These are phyloP conservation scores for Cylindrodendrum hubeiense DNA, from an alignment of 2,329 filamentous ascomycete species.

Conservation along the genomic window DNA sequence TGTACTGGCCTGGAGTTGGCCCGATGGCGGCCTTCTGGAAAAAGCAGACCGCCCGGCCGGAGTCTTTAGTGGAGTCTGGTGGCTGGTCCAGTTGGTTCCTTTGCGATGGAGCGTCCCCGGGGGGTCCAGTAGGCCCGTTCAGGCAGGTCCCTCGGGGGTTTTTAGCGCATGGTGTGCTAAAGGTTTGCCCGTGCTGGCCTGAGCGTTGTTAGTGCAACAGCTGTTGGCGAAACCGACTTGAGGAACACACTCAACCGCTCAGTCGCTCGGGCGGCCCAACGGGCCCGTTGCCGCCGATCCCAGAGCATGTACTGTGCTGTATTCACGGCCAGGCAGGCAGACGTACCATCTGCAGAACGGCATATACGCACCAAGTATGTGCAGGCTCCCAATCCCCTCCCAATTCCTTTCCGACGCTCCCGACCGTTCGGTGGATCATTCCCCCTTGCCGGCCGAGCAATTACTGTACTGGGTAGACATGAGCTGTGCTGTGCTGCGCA, in stretches of 20 bases:
- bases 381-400: too few relatives aligned
- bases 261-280: neutral
- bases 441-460: neutral
- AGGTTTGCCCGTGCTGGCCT: conserved; percentile 4
- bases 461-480: neutral
- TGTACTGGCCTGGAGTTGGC: neutral
- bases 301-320: too few relatives aligned
- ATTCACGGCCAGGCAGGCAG: too few relatives aligned
- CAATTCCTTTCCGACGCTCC: conserved; percentile 12
- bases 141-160: conserved; percentile 35
- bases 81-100: conserved; percentile 14
- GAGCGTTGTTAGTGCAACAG: neutral
- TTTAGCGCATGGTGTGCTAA: conserved; percentile 13
- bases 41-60: conserved; percentile 36
- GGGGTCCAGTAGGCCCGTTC: conserved; percentile 30
- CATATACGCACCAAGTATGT: too few relatives aligned
- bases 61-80: conserved; percentile 12
- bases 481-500: neutral
- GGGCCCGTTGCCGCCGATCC: neutral
- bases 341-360: neutral
- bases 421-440: conserved; percentile 19
- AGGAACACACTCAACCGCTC: too few relatives aligned
- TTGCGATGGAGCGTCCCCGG: neutral
- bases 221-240: too few relatives aligned
- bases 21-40: conserved; percentile 43